Evolutionary conservation across 169 alveolate species (phyloP).

Genomic region (Pseudocohnilembus persalinus): DNA sequence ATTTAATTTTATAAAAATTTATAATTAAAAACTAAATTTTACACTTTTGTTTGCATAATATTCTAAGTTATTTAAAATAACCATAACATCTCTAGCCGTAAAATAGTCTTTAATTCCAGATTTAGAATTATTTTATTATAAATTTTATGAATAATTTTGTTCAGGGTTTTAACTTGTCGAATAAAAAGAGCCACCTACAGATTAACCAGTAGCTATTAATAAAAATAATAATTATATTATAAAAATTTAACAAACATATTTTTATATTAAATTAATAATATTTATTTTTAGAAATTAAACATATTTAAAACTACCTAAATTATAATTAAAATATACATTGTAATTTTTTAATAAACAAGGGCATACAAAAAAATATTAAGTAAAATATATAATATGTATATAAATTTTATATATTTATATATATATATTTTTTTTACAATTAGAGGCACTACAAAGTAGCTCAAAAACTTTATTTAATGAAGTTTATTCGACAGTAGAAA

Average conservation of each 20-base stretch:
- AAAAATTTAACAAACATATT: not conserved
- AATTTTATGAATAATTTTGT: not conserved
- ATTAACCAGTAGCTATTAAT: not conserved
- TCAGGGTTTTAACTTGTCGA: no score
- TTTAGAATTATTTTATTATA: slow-evolving; percentile 31
- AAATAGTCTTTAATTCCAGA: slow-evolving; percentile 35
- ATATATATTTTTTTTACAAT: not conserved
- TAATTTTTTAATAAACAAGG: no score
- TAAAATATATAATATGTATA: not conserved
- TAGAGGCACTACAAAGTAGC: not conserved
- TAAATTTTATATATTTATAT: no score
- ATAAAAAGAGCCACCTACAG: no score
- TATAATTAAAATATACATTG: no score
- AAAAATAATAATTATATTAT: no score
- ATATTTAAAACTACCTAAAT: not conserved
- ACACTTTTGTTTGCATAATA: slow-evolving; percentile 50
- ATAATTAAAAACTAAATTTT: no score
- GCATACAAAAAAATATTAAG: not conserved
- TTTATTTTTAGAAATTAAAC: not conserved
- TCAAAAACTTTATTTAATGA: not conserved
- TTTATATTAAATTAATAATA: no score
- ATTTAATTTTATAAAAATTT: no score
- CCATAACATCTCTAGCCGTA: slow-evolving; percentile 48
- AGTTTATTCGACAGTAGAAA: not conserved
- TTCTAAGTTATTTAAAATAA: slow-evolving; percentile 45